Evolutionary conservation across 495 filamentous ascomycete genomes (phyloP), one percentile per base, ranked within the genome.

Genomic region (Parmelia sp.): DNA sequence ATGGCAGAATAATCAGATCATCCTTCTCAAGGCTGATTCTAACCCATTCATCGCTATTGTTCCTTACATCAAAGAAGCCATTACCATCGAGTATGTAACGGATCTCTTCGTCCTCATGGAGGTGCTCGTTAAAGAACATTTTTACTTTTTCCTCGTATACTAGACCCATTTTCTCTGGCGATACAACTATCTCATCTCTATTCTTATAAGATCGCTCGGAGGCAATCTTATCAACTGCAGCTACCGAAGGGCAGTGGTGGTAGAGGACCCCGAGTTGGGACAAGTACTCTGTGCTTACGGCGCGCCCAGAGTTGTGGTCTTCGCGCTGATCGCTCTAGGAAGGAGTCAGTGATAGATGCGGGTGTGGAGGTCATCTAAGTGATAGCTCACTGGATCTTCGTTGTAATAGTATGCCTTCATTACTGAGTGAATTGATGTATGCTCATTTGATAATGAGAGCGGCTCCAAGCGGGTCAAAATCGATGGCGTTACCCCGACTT

Each of bases 91-190:
- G 79, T 69, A 98, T 90, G 71, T 97, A 98, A n/a, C 94, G 83
- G 65, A 98, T 98, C 84, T 98, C 94, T 80, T 98, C 94, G 72
- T 97, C 95, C 78, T 98, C 94, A 69, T 98, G 94, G 69, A 97
- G 76, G 75, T 98, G 94, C 62, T 98, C 94, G 53, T 88, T 73
- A 79, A 97, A 97, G 79, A 98, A 98, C 64, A 73, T 84, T 77
- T 89, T 91, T 65, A 98, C 90, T 72, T 97, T 97, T 65, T 86
- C 83, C 77, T 98, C 94, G 77, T 92, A 93, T 23, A 64, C 53
- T 7, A 82, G 87, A 60, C 93, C 92, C 91, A 97, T 92, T 62
- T 84, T 88, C 65, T 83, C 82, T 0, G 91, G 92, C 27, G 90
- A 93, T n/a, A 97, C 88, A 66, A 81, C 87, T 72, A 97, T 88